A percentile compares a stretch with the other conserved stretches of the same genome.
These are phyloP conservation scores for Arxiozyma slooffiae DNA, from an alignment of 1,139 yeast species.

Conservation along the genomic window DNA sequence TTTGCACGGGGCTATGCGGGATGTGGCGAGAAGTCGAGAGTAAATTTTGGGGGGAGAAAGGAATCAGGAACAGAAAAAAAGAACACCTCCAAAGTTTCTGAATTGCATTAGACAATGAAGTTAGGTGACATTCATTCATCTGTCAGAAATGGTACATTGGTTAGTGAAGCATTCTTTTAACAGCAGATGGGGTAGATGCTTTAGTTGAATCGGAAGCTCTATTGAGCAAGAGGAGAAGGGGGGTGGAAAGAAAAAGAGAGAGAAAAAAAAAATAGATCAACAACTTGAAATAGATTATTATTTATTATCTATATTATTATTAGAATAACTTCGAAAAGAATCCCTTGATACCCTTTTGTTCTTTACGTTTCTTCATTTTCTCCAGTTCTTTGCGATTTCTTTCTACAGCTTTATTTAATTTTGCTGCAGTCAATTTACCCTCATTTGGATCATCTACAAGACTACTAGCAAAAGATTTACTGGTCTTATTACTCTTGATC, in stretches of 20 bases:
- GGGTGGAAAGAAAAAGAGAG: not conserved
- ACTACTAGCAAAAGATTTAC: not conserved
- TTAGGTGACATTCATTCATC: no score
- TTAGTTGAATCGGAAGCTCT: no score
- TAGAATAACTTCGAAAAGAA: conserved; percentile 21
- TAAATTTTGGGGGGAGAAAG: no score
- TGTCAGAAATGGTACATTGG: no score
- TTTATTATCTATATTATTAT: conserved; percentile 3
- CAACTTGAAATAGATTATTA: not conserved
- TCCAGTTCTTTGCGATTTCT: conserved; percentile 26
- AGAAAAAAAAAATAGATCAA: not conserved
- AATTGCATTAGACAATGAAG: no score
- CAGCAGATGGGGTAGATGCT: no score
- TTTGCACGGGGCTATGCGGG: no score
- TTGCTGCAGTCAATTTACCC: conserved; percentile 11
- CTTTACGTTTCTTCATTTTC: conserved; percentile 18
- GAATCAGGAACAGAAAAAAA: no score
- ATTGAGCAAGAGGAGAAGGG: not conserved
- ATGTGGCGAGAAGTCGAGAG: no score
- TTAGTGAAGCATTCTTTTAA: no score
- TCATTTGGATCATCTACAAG: not conserved
- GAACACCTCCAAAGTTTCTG: no score
- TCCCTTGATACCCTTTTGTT: conserved; percentile 21
- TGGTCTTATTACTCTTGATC: not conserved
- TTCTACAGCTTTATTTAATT: conserved; percentile 26